These are phyloP conservation scores for Cercospora sp. DNA, from an alignment of 2,329 filamentous ascomycete genomes.

Conservation along the genomic window DNA sequence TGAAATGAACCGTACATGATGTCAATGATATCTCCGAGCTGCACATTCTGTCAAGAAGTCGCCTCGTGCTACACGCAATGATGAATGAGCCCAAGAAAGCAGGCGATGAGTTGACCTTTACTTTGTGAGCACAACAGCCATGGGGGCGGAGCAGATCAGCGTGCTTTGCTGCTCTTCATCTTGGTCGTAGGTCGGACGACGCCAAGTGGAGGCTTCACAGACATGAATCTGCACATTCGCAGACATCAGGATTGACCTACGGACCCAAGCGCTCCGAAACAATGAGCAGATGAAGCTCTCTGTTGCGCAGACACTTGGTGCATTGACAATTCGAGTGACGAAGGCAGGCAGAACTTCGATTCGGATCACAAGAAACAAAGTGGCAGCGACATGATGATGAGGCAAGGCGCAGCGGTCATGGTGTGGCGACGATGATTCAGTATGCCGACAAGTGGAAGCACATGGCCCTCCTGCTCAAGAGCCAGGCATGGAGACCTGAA, in stretches of 20 bases:
- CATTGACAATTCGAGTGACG: neutral
- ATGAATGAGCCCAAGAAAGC: neutral
- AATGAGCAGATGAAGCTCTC: neutral
- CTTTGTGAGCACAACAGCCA: neutral
- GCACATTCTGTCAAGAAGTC: neutral
- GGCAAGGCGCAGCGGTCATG: neutral
- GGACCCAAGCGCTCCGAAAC: neutral
- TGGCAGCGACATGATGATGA: neutral
- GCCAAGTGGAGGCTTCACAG: neutral
- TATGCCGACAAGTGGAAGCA: neutral
- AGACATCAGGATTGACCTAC: neutral
- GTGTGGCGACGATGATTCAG: neutral
- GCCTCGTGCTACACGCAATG: neutral
- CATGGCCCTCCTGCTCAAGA: neutral
- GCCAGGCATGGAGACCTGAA: neutral
- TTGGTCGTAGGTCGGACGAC: neutral
- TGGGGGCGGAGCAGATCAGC: neutral
- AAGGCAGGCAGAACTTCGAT: neutral
- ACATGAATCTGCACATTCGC: neutral
- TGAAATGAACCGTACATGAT: neutral
- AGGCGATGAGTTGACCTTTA: neutral
- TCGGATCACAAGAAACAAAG: neutral
- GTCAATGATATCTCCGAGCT: neutral
- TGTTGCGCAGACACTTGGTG: neutral
- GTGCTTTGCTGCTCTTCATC: neutral